Conservation (phyloP, 306 rosid species). For the Sesbania bispinosa region DNA sequence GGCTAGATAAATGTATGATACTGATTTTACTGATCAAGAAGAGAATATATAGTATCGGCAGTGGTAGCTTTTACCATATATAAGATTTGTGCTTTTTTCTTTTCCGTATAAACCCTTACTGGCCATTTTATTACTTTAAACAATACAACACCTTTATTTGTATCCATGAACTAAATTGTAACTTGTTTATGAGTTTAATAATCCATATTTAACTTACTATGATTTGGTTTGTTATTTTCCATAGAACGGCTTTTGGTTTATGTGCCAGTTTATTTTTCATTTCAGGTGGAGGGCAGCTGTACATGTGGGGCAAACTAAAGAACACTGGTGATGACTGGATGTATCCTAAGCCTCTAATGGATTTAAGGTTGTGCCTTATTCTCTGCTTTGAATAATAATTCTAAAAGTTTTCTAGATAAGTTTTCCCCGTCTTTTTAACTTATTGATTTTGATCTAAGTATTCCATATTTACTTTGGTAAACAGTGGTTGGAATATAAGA, state of each 20-base stretch:
- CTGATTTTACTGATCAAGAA: neutral
- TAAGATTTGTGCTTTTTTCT: neutral
- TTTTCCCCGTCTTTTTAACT: neutral
- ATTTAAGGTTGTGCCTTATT: constrained; percentile 68
- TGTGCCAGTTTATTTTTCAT: constrained; percentile 12
- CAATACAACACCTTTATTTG: neutral
- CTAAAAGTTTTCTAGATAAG: neutral
- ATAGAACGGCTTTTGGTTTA: neutral
- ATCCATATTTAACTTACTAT: neutral
- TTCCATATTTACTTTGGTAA: constrained; percentile 18
- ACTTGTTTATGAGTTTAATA: neutral
- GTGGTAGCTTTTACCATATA: neutral
- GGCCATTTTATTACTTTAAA: neutral
- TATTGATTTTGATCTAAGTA: neutral
- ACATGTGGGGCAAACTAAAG: constrained; percentile 98
- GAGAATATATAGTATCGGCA: neutral
- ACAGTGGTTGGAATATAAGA: constrained; percentile 92
- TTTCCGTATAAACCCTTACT: neutral
- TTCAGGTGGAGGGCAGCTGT: constrained; percentile 93
- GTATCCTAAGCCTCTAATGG: constrained; percentile 98
- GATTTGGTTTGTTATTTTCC: neutral
- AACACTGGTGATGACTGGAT: constrained; percentile 96
- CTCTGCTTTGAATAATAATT: neutral
- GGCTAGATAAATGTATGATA: neutral
- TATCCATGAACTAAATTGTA: neutral